phyloP scores from a whole-genome alignment of 257 asterid genomes.

The Penstemon eatonii region DNA sequence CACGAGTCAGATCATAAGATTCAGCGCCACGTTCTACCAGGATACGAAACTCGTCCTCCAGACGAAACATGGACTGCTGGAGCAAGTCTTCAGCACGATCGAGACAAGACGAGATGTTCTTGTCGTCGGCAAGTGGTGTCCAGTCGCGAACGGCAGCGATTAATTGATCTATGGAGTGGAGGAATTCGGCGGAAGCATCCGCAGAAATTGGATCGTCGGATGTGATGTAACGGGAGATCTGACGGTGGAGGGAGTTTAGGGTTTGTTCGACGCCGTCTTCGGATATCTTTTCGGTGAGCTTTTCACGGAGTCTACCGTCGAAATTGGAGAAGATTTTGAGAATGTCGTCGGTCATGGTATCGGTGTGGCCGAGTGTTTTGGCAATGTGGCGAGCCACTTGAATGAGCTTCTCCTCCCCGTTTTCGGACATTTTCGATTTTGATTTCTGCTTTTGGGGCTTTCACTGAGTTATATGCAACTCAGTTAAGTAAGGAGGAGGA shows the following conservation, averaged over 20 bases:
- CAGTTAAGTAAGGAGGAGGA: neutral
- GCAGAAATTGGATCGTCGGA: slow-evolving; percentile 72
- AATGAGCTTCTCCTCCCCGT: slow-evolving; percentile 92
- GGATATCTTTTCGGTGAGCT: slow-evolving; percentile 61
- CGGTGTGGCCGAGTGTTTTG: slow-evolving; percentile 83
- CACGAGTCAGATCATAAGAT: slow-evolving; percentile 52
- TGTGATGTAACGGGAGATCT: slow-evolving; percentile 65
- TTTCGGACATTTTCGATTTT: slow-evolving; percentile 65
- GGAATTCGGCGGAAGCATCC: slow-evolving; percentile 54
- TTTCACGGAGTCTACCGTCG: slow-evolving; percentile 81
- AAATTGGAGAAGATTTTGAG: slow-evolving; percentile 88
- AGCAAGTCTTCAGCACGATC: slow-evolving; percentile 90
- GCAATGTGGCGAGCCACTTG: slow-evolving; percentile 98
- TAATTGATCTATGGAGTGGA: slow-evolving; percentile 62
- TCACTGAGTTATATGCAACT: neutral
- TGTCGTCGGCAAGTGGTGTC: slow-evolving; percentile 70
- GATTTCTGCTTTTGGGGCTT: neutral
- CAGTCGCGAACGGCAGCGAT: slow-evolving; percentile 59
- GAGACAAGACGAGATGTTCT: slow-evolving; percentile 65
- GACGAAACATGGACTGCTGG: slow-evolving; percentile 86
- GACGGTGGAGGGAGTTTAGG: slow-evolving; percentile 68
- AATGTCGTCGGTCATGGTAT: slow-evolving; percentile 89
- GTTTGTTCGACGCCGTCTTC: slow-evolving; percentile 67
- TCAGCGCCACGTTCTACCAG: slow-evolving; percentile 73
- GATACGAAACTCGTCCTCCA: slow-evolving; percentile 76